Evolutionary conservation across 140 eudicot genomes (phyloP).

Genomic region (Oenanthe javanica): DNA sequence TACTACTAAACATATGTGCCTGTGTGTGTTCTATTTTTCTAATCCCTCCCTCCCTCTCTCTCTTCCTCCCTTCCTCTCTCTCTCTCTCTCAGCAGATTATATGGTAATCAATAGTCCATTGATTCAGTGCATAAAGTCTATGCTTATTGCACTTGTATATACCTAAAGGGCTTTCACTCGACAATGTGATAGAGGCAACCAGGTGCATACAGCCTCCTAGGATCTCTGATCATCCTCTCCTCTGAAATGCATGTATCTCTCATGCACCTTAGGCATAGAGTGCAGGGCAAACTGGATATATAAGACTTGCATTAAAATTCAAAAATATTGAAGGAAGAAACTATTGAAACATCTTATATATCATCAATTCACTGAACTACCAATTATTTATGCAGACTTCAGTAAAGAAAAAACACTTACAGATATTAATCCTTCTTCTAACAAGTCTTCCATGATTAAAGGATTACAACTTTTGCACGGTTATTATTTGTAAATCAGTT

Average conservation of each 20-base stretch:
- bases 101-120: neutral
- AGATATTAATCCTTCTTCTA: neutral
- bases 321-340: neutral
- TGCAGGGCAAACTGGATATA: constrained; percentile 79
- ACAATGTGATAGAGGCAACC: constrained; percentile 98
- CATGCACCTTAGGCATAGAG: constrained; percentile 79
- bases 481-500: neutral
- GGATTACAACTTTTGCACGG: neutral
- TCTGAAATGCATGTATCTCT: constrained; percentile 81
- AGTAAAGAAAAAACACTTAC: neutral
- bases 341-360: neutral
- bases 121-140: neutral
- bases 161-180: constrained; percentile 96
- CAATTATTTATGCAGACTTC: neutral
- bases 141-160: neutral
- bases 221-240: constrained; percentile 80
- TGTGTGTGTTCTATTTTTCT: too few species aligned
- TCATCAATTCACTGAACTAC: neutral
- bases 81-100: neutral
- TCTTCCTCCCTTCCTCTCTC: too few species aligned
- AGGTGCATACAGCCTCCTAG: constrained; percentile 95
- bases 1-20: too few species aligned
- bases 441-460: neutral
- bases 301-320: neutral
- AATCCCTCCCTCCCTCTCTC: neutral